phyloP scores from a whole-genome alignment of 106 monocot species.

The Alisma plantagoaquatica region DNA sequence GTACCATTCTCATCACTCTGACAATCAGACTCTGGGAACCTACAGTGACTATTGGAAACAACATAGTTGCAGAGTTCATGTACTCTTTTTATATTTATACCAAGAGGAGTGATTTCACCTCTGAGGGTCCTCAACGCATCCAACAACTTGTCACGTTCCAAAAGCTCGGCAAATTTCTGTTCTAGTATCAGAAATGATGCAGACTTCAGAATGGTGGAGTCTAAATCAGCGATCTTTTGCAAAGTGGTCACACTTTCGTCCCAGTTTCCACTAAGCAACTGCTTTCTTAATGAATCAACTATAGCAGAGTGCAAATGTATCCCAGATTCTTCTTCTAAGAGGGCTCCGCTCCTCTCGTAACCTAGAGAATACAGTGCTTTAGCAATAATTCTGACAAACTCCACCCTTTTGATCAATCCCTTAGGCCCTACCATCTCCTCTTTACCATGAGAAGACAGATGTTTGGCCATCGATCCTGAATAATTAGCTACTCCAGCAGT shows the following conservation, averaged over 20 bases:
- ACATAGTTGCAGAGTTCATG: slow-evolving; percentile 25
- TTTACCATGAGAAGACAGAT: slow-evolving; percentile 17
- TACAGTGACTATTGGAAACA: slow-evolving; percentile 14
- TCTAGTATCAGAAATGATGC: slow-evolving; percentile 31
- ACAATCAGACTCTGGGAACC: not conserved
- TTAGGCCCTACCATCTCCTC: slow-evolving; percentile 19
- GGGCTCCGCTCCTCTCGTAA: slow-evolving; percentile 30
- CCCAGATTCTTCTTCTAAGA: slow-evolving; percentile 35
- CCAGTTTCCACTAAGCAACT: slow-evolving; percentile 31
- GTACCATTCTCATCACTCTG: slow-evolving; percentile 4
- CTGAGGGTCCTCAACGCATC: slow-evolving; percentile 31
- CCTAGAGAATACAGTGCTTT: slow-evolving; percentile 37
- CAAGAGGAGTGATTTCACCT: slow-evolving; percentile 27
- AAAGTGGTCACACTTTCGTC: slow-evolving; percentile 20
- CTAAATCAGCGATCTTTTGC: slow-evolving; percentile 15
- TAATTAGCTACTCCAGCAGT: not conserved
- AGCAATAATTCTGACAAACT: slow-evolving; percentile 32
- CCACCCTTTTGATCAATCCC: slow-evolving; percentile 25
- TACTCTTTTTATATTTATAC: slow-evolving; percentile 9
- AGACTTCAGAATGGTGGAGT: slow-evolving; percentile 22
- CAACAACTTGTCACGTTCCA: slow-evolving; percentile 17
- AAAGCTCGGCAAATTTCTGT: slow-evolving; percentile 30
- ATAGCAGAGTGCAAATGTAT: slow-evolving; percentile 18
- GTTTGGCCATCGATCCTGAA: slow-evolving; percentile 10
- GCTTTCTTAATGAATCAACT: slow-evolving; percentile 23